Base-by-base conservation (phyloP, 192 early-diverging fungal species). In the Spinellus fusiger region DNA sequence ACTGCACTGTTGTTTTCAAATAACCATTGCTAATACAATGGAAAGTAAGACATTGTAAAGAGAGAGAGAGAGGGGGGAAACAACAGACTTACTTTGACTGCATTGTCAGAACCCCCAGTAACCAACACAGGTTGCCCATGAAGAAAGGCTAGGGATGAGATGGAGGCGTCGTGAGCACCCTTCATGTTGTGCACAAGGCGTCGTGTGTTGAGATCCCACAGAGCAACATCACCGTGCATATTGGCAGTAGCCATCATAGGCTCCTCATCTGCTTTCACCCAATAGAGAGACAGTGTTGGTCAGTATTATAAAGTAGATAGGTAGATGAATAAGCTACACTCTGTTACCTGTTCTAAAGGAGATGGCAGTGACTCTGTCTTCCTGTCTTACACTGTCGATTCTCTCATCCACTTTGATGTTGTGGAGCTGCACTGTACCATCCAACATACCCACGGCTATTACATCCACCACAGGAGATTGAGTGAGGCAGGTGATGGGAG, bases 381-480 rank as follows among this genome's bases (percentile, higher is more conserved):
- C 90, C 53, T 99, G 97, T 44, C 79, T 71, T 25, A 93, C 79
- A 52, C 79, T 75, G 75, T 90, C 81, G 40, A 99, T 82, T 23
- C 79, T 69, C 18, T 82, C 80, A 65, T 97, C 93, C 35, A 77
- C 70, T 56, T 84, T 87, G 59, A 97, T 84, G 68, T 99, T 95
- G 79, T 92, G 81, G 31, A 98, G 66, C 13, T 87, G 65, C 18
- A 96, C 85, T 6, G 84, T 80, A 0, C 97, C 97, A 66, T 98
- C 89, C 64, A 94, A 70, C 59, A 91, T 72, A 10, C 97, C 97
- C 33, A 99, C 63, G 1, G 95, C 97, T 40, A 99, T 63, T 16
- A 98, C 92, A 71, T 97, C 97, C 2, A 97, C 84, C 1, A 89
- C 91, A 5, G 95, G 97, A 0, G 95, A 79, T 72, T 98, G 93